These are phyloP conservation scores for Nymphaea colorata DNA, from an alignment of 164 flowering plant species.

Conservation along the genomic window DNA sequence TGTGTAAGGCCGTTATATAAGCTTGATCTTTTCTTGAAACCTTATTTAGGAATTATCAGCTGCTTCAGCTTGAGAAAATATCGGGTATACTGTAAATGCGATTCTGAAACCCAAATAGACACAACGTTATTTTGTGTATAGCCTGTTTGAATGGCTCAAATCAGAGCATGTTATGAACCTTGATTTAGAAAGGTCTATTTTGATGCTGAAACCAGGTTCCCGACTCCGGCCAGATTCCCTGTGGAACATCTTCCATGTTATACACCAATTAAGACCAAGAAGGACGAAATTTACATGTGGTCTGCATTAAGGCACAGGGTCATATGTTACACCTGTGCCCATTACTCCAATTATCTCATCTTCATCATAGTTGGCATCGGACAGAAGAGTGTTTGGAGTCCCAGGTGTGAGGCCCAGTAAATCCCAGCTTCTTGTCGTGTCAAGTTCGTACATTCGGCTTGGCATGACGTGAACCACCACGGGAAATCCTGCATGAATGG, in stretches of 20 bases:
- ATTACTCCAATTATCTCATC: slow-evolving; percentile 32
- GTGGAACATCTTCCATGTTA: neutral
- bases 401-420: slow-evolving; percentile 25
- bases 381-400: slow-evolving; percentile 12
- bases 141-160: no score
- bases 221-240: slow-evolving; percentile 13
- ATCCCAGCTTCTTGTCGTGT: slow-evolving; percentile 53
- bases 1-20: no score
- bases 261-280: no score
- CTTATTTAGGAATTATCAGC: no score
- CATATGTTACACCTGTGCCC: slow-evolving; percentile 27
- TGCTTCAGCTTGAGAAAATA: no score
- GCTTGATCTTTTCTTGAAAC: no score
- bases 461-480: slow-evolving; percentile 29
- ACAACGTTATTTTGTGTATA: no score
- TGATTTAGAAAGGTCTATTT: no score
- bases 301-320: neutral
- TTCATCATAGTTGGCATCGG: slow-evolving; percentile 23
- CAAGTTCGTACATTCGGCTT: slow-evolving; percentile 22
- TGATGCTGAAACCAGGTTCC: no score
- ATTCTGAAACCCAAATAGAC: no score
- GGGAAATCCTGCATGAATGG: slow-evolving; percentile 26
- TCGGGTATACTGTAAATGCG: no score
- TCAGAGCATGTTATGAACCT: no score
- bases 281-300: neutral